Evolutionary conservation across 306 rosid species (phyloP), one percentile per base, ranked within the genome.

Genomic region (Comarum palustre): DNA sequence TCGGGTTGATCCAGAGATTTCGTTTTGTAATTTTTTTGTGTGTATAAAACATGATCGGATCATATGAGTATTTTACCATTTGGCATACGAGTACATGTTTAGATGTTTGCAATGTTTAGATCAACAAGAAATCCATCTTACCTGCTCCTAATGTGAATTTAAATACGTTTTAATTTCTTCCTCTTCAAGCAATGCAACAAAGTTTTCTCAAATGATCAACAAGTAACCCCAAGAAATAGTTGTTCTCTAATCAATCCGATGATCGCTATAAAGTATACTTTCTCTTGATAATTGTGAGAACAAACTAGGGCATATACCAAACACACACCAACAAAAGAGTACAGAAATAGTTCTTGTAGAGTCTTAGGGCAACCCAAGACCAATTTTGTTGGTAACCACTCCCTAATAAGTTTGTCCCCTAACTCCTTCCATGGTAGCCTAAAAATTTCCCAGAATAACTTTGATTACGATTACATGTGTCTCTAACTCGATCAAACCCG

Each of bases 341-440:
- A 24, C 25, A 42, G 4, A 36, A 10, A 36, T 4, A 0, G 3
- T 47, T 16, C 31, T 36, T 52, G 68, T 41, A 38, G 15, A 36
- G 34, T 39, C 58, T 32, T 14, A 62, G 74, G 60, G 64, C 52
- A 74, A 75, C 72, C 83, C 64, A 63, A 36, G 75, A 42, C 61
- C 17, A 27, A 22, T 67, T 52, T 59, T 81, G 61, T 81, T 12
- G 69, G 59, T 19, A 77, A 73, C 69, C 51, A 45, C 73, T n/a
- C 39, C 46, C 6, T 24, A 2, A 20, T 27, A 31, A 64, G 8
- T 73, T 73, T 73, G 79, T 39, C 59, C 63, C 79, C 73, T 46
- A 77, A 73, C 60, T 50, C 39, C 10, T 68, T 2, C 38, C 24
- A 31, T 29, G 13, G 0, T 24, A 16, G 2, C 41, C 8, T 57